Conservation (phyloP, 495 filamentous ascomycete genomes). For the Cetradonia linearis region DNA sequence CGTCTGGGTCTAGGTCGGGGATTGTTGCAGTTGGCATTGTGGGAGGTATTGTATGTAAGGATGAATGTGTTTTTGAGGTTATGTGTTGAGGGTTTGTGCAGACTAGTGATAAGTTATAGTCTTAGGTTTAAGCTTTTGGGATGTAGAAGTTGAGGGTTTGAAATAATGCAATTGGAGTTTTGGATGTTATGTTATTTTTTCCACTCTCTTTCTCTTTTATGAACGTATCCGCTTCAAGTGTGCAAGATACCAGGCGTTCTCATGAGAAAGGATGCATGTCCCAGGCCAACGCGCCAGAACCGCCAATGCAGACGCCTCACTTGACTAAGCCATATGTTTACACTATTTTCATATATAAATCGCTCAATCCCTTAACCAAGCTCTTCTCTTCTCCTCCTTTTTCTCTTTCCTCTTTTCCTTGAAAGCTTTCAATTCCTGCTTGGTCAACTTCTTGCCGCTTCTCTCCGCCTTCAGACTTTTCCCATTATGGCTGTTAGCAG, state of each 20-base stretch:
- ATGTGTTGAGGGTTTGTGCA: background rate
- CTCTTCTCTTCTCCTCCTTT: slow-evolving; percentile 90
- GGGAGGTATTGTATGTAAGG: background rate
- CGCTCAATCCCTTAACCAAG: slow-evolving; percentile 75
- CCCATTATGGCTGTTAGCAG: slow-evolving; percentile 86
- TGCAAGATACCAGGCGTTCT: background rate
- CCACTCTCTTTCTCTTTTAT: background rate
- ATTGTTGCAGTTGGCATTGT: slow-evolving; percentile 30
- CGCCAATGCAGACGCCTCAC: slow-evolving; percentile 6
- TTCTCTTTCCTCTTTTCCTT: slow-evolving; percentile 67
- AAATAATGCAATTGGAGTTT: background rate
- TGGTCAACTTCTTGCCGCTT: slow-evolving; percentile 75
- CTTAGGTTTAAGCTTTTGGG: background rate
- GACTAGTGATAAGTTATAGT: background rate
- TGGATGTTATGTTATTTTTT: background rate
- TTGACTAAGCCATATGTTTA: slow-evolving; percentile 4
- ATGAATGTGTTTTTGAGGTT: background rate
- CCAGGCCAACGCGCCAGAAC: background rate
- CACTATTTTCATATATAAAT: background rate
- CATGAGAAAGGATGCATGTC: too few species aligned
- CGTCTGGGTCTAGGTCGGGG: slow-evolving; percentile 52
- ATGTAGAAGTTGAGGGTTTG: background rate
- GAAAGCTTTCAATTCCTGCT: slow-evolving; percentile 68
- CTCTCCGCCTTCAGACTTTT: slow-evolving; percentile 86
- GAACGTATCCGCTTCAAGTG: background rate